These are phyloP conservation scores for Triadica sebifera DNA, from an alignment of 345 rosid species.

Conservation along the genomic window DNA sequence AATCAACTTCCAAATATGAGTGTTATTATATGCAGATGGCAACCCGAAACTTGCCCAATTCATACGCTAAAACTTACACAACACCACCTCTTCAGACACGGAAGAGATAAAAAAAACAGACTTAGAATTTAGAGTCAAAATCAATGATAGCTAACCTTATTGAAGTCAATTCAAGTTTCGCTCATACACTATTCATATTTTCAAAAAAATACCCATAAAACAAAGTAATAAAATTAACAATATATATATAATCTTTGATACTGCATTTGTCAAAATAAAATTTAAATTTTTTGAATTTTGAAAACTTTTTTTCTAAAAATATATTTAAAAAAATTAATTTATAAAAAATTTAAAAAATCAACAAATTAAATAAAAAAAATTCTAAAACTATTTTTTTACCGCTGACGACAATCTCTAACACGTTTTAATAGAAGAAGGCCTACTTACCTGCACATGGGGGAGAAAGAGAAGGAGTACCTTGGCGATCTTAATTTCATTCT, in stretches of 20 bases:
- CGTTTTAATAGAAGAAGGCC: no score
- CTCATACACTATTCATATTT: neutral
- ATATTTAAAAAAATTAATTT: no score
- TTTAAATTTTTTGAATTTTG: no score
- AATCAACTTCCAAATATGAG: no score
- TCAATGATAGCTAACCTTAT: neutral
- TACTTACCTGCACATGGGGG: neutral
- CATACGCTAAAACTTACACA: neutral
- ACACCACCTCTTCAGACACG: neutral
- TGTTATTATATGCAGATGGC: no score
- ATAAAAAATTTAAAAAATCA: no score
- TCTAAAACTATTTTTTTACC: neutral
- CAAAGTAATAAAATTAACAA: no score
- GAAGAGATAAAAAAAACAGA: neutral
- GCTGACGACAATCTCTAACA: no score
- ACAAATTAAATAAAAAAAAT: neutral
- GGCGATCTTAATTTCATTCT: slow-evolving; percentile 73
- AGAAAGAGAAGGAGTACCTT: slow-evolving; percentile 42
- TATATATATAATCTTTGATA: no score
- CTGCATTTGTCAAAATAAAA: no score
- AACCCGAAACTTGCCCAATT: neutral
- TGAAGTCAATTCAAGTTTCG: neutral
- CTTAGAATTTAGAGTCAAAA: neutral
- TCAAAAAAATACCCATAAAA: no score
- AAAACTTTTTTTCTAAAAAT: no score